Evolutionary conservation across 2,329 filamentous ascomycete genomes (phyloP).

Genomic region (Trichoderma sp.): DNA sequence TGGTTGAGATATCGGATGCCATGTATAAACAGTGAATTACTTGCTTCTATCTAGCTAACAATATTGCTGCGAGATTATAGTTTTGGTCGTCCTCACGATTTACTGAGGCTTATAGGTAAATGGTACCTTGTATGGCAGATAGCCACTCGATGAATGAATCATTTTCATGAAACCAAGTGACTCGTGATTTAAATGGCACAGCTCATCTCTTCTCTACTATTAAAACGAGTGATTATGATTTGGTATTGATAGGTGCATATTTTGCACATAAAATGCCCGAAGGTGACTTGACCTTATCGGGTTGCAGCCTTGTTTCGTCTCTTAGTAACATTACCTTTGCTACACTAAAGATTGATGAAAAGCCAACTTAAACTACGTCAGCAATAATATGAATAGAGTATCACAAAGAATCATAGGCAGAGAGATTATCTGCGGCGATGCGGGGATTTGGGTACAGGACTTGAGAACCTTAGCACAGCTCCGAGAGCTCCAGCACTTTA

Average conservation of each 20-base stretch:
- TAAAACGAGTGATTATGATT: neutral
- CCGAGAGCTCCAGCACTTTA: neutral
- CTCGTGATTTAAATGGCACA: neutral
- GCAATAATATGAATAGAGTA: neutral
- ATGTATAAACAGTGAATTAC: neutral
- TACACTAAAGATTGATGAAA: neutral
- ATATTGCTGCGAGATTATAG: neutral
- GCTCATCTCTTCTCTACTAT: neutral
- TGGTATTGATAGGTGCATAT: neutral
- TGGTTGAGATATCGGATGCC: neutral
- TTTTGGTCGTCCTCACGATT: neutral
- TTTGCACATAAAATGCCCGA: neutral
- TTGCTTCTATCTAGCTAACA: neutral
- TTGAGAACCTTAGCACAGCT: neutral
- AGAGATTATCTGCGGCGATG: neutral
- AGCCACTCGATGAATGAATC: neutral
- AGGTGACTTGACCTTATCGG: neutral
- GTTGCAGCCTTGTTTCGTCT: neutral
- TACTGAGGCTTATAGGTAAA: neutral
- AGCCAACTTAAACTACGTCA: neutral
- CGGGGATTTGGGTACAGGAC: neutral
- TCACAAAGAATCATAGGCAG: neutral
- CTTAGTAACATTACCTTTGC: neutral
- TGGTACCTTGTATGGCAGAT: neutral
- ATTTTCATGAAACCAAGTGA: neutral